These are phyloP conservation scores for Linum usitatissimum DNA, from an alignment of 345 rosid genomes.

Conservation along the genomic window DNA sequence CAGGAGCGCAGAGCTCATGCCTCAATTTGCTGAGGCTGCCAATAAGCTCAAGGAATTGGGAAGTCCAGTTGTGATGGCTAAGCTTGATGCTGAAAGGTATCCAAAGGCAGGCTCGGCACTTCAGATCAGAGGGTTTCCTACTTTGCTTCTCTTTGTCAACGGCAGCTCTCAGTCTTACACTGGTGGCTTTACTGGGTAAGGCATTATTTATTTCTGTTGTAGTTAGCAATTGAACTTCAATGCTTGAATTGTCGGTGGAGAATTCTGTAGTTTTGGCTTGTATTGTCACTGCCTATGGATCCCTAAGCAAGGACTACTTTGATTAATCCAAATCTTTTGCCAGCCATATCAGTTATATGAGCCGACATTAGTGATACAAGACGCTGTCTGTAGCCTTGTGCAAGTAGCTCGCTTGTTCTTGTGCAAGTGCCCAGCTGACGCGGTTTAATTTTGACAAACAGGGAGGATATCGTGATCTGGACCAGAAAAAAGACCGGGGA, in stretches of 20 bases:
- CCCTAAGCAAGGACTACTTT: no score
- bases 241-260: no score
- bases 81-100: conserved; percentile 74
- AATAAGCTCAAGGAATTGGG: conserved; percentile 53
- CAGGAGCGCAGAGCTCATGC: conserved; percentile 90
- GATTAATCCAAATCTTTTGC: no score
- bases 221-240: no score
- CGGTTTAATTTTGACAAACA: conserved; percentile 22
- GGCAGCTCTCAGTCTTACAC: conserved; percentile 51
- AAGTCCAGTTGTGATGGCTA: conserved; percentile 58
- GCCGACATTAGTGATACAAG: no score
- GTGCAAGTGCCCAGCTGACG: neutral
- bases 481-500: conserved; percentile 69
- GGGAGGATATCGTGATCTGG: conserved; percentile 77
- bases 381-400: no score
- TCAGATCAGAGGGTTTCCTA: conserved; percentile 68
- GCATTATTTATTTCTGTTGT: neutral
- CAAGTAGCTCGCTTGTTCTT: no score
- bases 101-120: conserved; percentile 52
- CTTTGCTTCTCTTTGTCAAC: conserved; percentile 65
- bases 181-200: conserved; percentile 77
- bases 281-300: no score
- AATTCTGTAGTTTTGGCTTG: no score
- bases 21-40: conserved; percentile 74
- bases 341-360: no score